A percentile compares a stretch with the other conserved stretches of the same genome.
Evolutionary conservation across 805 yeast species (phyloP).

Genomic region (Komagataella populi): DNA sequence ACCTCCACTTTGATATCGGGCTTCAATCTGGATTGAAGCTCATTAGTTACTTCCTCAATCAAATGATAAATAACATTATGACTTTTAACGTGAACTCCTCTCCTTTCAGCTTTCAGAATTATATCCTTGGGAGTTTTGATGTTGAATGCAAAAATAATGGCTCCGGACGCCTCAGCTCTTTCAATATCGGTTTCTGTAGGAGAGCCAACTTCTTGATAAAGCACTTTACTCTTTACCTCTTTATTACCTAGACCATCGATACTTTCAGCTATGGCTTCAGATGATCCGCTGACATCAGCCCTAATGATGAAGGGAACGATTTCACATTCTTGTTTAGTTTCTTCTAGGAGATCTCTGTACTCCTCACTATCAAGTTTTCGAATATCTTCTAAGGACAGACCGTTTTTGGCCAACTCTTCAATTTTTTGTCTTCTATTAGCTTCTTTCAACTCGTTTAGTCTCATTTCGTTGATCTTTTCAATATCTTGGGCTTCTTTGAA

Average conservation of each 20-base stretch:
- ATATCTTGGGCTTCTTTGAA: slow-evolving; percentile 51
- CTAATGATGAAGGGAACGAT: slow-evolving; percentile 57
- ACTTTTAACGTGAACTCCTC: slow-evolving; percentile 42
- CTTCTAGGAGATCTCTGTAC: slow-evolving; percentile 7
- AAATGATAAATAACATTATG: slow-evolving; percentile 80
- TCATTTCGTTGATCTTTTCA: slow-evolving; percentile 54
- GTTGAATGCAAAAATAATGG: slow-evolving; percentile 71
- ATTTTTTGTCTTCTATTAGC: slow-evolving; percentile 37
- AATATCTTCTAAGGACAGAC: slow-evolving; percentile 38
- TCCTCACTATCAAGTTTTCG: slow-evolving; percentile 20
- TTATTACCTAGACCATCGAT: slow-evolving; percentile 76
- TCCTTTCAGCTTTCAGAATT: slow-evolving; percentile 38
- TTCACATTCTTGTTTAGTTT: slow-evolving; percentile 9
- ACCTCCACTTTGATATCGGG: slow-evolving; percentile 58
- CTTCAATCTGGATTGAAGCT: slow-evolving; percentile 42
- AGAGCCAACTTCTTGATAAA: slow-evolving; percentile 67
- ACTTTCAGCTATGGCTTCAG: slow-evolving; percentile 83
- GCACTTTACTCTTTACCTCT: slow-evolving; percentile 58
- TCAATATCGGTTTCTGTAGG: slow-evolving; percentile 56
- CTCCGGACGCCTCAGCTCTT: slow-evolving; percentile 56
- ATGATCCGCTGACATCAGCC: slow-evolving; percentile 90
- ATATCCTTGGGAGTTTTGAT: slow-evolving; percentile 54
- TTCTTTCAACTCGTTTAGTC: slow-evolving; percentile 39
- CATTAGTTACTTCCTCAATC: slow-evolving; percentile 68
- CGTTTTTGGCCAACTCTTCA: slow-evolving; percentile 46